Base-by-base conservation (phyloP, 2,329 filamentous ascomycete genomes). In the Pseudocercospora ulei region DNA sequence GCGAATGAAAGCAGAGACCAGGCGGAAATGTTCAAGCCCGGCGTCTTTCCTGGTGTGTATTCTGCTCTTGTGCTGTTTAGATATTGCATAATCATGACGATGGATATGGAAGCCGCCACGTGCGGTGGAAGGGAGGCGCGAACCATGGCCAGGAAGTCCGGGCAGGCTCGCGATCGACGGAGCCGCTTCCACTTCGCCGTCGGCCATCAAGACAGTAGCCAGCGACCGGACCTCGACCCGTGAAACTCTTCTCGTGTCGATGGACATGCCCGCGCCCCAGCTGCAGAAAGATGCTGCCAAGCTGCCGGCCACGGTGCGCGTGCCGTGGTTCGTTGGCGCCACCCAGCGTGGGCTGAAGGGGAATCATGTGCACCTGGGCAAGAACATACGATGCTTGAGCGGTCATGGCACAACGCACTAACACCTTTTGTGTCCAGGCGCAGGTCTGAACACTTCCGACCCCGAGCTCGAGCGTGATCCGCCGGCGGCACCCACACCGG, bases 381-480 rank as follows among this genome's bases (percentile, higher is more conserved):
- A 33, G 29, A 33, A 12, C 29, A 20, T 33, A 11, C n/a, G 14
- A 7, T 20, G 29, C 22, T 33, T n/a, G n/a, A 19, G 16, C 18
- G 12, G 29, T 20, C 17, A 19, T 20, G 11, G 4, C 17, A 13
- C 2, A 9, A 7, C n/a, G n/a, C 11, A 26, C 41, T 39, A 17
- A 44, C 26, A 31, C 26, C 18, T 29, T 11, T 7, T 14, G 2
- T 0, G 9, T 23, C 5, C 20, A 47, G 43, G 46, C 27, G 41
- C 35, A 24, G 41, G 35, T 37, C 25, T 53, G 36, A 43, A 44
- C 35, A 45, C 26, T 20, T 42, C 39, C 12, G 35, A 59, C 35
- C 50, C 51, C 8, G 46, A 52, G 6, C 25, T 46, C 26, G 56
- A 56, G 41, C 50, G 57, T 36, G 49, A 57, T 24, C 52, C 56